Conservation (phyloP, 1,139 yeast genomes). For the Chernovozyma sophiae-reginae region DNA sequence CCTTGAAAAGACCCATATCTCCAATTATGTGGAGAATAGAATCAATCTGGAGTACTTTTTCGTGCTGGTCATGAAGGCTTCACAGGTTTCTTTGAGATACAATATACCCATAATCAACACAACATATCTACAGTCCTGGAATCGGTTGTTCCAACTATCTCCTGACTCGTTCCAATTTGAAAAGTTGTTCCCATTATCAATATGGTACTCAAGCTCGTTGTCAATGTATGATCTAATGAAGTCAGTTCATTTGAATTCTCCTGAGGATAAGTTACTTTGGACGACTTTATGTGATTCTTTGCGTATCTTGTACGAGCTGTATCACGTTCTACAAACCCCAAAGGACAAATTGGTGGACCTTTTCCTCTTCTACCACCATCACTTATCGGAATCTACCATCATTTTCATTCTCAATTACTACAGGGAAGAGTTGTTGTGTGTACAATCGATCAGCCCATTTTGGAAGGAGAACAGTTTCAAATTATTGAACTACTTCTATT, state of each 20-base stretch:
- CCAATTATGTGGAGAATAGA: constrained; percentile 13
- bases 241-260: constrained; percentile 19
- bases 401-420: constrained; percentile 45
- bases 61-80: constrained; percentile 22
- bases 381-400: constrained; percentile 33
- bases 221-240: constrained; percentile 39
- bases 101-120: constrained; percentile 30
- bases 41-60: constrained; percentile 18
- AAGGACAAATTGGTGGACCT: constrained; percentile 41
- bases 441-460: constrained; percentile 17
- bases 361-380: constrained; percentile 35
- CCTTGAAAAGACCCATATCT: constrained; percentile 18
- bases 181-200: constrained; percentile 36
- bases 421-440: constrained; percentile 46
- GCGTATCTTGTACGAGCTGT: constrained; percentile 26
- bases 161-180: constrained; percentile 11
- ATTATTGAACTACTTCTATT: constrained; percentile 47
- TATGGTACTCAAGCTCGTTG: constrained; percentile 44
- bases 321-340: constrained; percentile 41
- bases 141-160: constrained; percentile 27
- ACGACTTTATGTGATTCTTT: constrained; percentile 35
- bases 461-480: constrained; percentile 50
- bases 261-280: constrained; percentile 32
- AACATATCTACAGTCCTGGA: constrained; percentile 29
- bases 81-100: constrained; percentile 19